Evolutionary conservation across 2,329 filamentous ascomycete genomes (phyloP).

Genomic region (Colletotrichum camelliae): DNA sequence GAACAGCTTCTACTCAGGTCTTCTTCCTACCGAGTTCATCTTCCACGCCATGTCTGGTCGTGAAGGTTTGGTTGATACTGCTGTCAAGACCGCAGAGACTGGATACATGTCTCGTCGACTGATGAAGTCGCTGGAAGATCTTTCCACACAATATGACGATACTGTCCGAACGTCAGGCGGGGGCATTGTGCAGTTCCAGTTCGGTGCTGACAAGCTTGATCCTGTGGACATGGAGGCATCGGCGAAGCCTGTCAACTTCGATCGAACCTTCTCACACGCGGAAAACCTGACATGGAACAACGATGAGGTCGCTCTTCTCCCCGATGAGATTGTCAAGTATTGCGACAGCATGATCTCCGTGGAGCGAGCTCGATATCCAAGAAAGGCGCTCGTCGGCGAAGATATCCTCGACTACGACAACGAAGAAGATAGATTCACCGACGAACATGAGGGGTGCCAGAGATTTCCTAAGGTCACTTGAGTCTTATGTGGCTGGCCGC

Average conservation of each 20-base stretch:
- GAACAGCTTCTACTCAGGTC: conserved; percentile 95
- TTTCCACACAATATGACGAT: conserved; percentile 91
- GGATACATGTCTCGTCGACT: conserved; percentile 98
- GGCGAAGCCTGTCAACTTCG: conserved; percentile 90
- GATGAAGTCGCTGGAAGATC: conserved; percentile 97
- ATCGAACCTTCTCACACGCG: conserved; percentile 85
- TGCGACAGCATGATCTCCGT: conserved; percentile 71
- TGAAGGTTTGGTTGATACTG: conserved; percentile 98
- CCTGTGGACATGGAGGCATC: conserved; percentile 97
- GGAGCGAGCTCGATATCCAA: conserved; percentile 69
- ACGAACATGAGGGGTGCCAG: conserved; percentile 82
- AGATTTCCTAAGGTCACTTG: conserved; percentile 80
- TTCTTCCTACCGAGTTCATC: conserved; percentile 90
- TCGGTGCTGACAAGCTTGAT: conserved; percentile 93
- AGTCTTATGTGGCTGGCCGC: conserved; percentile 70
- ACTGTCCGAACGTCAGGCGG: conserved; percentile 92
- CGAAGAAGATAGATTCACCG: conserved; percentile 69
- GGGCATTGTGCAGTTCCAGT: conserved; percentile 94
- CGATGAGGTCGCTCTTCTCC: conserved; percentile 72
- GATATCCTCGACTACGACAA: conserved; percentile 74
- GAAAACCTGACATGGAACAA: conserved; percentile 82
- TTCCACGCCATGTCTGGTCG: conserved; percentile 98
- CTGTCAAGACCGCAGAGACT: conserved; percentile 98
- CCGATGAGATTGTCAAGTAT: conserved; percentile 73
- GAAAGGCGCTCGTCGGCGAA: conserved; percentile 66